These are phyloP conservation scores for Phytophthora gonapodyides DNA, from an alignment of 352 stramenopile genomes.

Conservation along the genomic window DNA sequence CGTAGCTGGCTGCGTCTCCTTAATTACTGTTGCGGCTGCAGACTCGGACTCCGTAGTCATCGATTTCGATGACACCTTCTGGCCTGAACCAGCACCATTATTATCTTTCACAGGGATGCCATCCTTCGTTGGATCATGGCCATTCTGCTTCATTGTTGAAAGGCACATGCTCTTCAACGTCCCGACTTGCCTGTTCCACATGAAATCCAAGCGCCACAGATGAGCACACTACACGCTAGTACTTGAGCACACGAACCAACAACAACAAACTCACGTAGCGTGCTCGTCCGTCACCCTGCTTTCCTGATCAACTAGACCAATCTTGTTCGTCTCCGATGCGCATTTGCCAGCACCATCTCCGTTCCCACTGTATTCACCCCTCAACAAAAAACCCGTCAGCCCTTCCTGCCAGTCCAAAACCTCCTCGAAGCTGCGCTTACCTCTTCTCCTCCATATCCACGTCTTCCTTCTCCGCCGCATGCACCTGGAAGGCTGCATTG, in stretches of 20 bases:
- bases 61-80: background rate
- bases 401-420: slow-evolving; percentile 6
- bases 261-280: slow-evolving; percentile 19
- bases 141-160: slow-evolving; percentile 26
- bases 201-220: slow-evolving; percentile 5
- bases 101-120: slow-evolving; percentile 4
- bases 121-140: slow-evolving; percentile 4
- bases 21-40: too few relatives aligned
- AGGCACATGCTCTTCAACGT: slow-evolving; percentile 41
- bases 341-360: background rate
- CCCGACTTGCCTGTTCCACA: slow-evolving; percentile 27
- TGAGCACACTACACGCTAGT: slow-evolving; percentile 8
- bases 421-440: slow-evolving; percentile 8
- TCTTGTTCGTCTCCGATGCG: slow-evolving; percentile 4
- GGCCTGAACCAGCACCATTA: background rate
- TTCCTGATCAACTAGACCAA: slow-evolving; percentile 8
- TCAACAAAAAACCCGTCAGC: slow-evolving; percentile 11
- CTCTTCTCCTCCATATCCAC: slow-evolving; percentile 9
- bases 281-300: slow-evolving; percentile 6
- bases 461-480: slow-evolving; percentile 9
- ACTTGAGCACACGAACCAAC: background rate
- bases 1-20: background rate
- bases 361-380: slow-evolving; percentile 10
- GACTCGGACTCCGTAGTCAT: background rate
- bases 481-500: slow-evolving; percentile 51